Evolutionary conservation across 108 stramenopile species (phyloP), one percentile per base, ranked within the genome.

Genomic region (Cyclotella kingstonii): DNA sequence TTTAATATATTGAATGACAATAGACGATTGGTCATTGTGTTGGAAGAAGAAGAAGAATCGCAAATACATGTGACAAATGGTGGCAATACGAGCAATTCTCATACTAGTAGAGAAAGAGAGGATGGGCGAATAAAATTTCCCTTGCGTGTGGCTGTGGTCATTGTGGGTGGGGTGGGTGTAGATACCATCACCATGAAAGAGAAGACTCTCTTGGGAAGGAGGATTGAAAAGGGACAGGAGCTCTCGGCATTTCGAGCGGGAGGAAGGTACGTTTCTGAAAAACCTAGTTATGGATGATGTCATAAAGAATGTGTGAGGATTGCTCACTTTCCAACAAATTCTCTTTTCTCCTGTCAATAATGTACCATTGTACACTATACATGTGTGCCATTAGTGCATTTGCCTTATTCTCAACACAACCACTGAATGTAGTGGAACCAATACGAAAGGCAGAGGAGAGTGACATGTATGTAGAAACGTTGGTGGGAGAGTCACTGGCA

Each of bases 1-100:
- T 76, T 76, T 55, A 76, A 76, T 22, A 30, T 76, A 22, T 33
- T 76, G 26, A 76, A 76, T 42, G 62, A 76, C 10, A 76, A 76
- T 9, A 76, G 65, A 40, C 62, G 75, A 35, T 58, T 76, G 44
- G 69, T 76, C 19, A 35, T 74, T 22, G 67, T 74, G 2, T 12
- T 74, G 14, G 73, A 74, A 35, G 60, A 67, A 14, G 53, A 74
- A 47, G 25, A 46, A 43, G 15, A 28, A 17, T 34, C 12, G n/a
- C n/a, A n/a, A n/a, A n/a, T n/a, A n/a, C n/a, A n/a, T n/a, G n/a
- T n/a, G n/a, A n/a, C n/a, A n/a, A n/a, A n/a, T n/a, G n/a, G n/a
- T n/a, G n/a, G n/a, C n/a, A n/a, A n/a, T n/a, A n/a, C n/a, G n/a
- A n/a, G n/a, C n/a, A n/a, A n/a, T n/a, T n/a, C n/a, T n/a, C n/a